A percentile compares a stretch with the other conserved stretches of the same genome.
Evolutionary conservation across 768 basidiomycete species (phyloP).

Genomic region (Russula lepida): DNA sequence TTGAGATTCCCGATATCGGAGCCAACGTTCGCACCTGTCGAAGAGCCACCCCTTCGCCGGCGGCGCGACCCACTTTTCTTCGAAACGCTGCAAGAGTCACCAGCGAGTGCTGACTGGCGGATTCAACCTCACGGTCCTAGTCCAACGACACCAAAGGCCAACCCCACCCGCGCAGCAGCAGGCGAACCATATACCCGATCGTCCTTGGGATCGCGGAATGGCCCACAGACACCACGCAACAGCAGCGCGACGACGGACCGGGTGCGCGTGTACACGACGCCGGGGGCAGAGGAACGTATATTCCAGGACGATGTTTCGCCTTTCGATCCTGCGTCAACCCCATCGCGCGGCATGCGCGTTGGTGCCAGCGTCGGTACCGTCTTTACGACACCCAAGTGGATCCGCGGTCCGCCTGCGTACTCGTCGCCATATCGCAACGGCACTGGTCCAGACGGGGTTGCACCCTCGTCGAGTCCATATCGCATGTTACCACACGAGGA

Average conservation of each 20-base stretch:
- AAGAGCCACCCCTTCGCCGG: slow-evolving; percentile 33
- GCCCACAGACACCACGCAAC: slow-evolving; percentile 39
- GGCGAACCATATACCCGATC: slow-evolving; percentile 27
- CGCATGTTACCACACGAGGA: slow-evolving; percentile 6
- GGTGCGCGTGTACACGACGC: slow-evolving; percentile 26
- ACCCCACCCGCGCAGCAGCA: slow-evolving; percentile 1
- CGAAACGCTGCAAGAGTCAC: slow-evolving; percentile 46
- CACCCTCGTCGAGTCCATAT: neutral
- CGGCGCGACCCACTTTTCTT: slow-evolving; percentile 53
- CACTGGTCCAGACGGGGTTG: neutral
- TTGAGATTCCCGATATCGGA: slow-evolving; percentile 33
- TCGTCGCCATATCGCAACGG: slow-evolving; percentile 5
- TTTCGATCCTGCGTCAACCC: slow-evolving; percentile 75
- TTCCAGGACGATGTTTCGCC: slow-evolving; percentile 42
- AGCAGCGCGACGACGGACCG: slow-evolving; percentile 40
- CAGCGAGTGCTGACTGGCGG: slow-evolving; percentile 30
- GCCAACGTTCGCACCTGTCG: slow-evolving; percentile 63
- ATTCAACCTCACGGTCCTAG: slow-evolving; percentile 35
- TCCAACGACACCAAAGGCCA: slow-evolving; percentile 41
- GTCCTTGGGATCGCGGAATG: slow-evolving; percentile 41
- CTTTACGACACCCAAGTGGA: slow-evolving; percentile 19
- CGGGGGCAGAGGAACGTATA: slow-evolving; percentile 18
- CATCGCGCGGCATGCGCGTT: slow-evolving; percentile 59
- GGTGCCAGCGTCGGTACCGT: slow-evolving; percentile 10
- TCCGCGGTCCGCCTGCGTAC: neutral